phyloP scores from a whole-genome alignment of 345 rosid species.

The Mangifera indica region DNA sequence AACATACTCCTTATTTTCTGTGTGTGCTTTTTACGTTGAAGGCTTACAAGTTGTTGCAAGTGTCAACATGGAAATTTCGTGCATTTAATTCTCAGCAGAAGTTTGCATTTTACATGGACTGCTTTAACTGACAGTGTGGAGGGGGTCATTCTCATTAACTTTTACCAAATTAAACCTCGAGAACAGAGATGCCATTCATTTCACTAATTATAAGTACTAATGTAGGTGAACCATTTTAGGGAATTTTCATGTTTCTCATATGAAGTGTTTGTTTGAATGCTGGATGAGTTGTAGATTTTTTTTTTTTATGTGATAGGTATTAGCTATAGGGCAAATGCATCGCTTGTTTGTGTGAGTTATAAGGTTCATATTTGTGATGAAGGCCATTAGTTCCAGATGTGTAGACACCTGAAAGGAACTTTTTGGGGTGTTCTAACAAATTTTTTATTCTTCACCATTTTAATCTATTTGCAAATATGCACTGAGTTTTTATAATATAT shows the following conservation, averaged over 20 bases:
- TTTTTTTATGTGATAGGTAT: not conserved
- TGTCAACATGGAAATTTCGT: slow-evolving; percentile 10
- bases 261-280: slow-evolving; percentile 7
- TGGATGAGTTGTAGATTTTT: slow-evolving; percentile 8
- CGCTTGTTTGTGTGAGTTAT: not conserved
- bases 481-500: too few relatives aligned
- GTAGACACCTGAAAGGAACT: too few relatives aligned
- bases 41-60: slow-evolving; percentile 7
- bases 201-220: not conserved
- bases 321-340: not conserved
- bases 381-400: too few relatives aligned
- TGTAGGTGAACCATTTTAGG: slow-evolving; percentile 11
- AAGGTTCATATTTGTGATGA: too few relatives aligned
- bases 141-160: slow-evolving; percentile 8
- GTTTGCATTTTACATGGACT: not conserved
- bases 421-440: too few relatives aligned
- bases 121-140: slow-evolving; percentile 4
- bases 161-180: slow-evolving; percentile 1
- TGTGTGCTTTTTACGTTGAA: slow-evolving; percentile 1
- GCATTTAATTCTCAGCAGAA: not conserved
- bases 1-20: not conserved
- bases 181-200: slow-evolving; percentile 14
- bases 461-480: too few relatives aligned
- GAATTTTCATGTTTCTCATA: slow-evolving; percentile 1
- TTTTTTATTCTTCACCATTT: too few relatives aligned